A percentile compares a stretch with the other conserved stretches of the same genome.
Evolutionary conservation across 2,329 filamentous ascomycete genomes (phyloP).

Genomic region (Verticillium zaregamsianum): DNA sequence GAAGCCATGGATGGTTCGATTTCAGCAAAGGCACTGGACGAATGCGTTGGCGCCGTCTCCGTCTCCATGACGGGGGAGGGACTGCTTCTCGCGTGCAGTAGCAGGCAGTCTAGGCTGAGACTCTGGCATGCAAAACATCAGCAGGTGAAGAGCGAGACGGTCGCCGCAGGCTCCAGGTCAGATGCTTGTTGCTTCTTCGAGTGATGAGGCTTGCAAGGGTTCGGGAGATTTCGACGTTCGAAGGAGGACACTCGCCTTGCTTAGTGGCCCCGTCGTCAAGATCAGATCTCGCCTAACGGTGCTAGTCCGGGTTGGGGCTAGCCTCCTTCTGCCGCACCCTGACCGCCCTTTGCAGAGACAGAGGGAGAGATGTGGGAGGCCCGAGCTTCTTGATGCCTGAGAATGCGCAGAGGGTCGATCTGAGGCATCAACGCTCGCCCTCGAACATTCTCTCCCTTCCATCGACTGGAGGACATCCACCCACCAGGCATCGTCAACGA

Average conservation of each 20-base stretch:
- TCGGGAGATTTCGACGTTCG: background rate
- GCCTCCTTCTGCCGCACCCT: background rate
- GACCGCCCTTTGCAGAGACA: background rate
- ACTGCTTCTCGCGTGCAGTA: background rate
- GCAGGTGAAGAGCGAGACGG: background rate
- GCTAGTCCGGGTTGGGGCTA: background rate
- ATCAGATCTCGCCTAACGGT: background rate
- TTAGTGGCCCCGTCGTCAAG: background rate
- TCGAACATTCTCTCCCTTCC: background rate
- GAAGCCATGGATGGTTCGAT: background rate
- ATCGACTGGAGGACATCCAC: background rate
- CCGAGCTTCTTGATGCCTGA: background rate
- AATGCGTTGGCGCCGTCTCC: background rate
- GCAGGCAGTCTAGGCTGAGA: background rate
- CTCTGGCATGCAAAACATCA: background rate
- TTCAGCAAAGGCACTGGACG: background rate
- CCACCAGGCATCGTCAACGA: background rate
- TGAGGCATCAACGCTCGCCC: background rate
- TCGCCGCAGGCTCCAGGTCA: background rate
- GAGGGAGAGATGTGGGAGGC: background rate
- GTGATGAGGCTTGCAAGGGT: background rate
- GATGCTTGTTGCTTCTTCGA: background rate
- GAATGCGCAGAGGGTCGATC: background rate
- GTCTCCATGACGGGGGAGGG: background rate
- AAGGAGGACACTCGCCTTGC: background rate